phyloP scores from a whole-genome alignment of 2,329 filamentous ascomycete species.

The Botryotinia convoluta region DNA sequence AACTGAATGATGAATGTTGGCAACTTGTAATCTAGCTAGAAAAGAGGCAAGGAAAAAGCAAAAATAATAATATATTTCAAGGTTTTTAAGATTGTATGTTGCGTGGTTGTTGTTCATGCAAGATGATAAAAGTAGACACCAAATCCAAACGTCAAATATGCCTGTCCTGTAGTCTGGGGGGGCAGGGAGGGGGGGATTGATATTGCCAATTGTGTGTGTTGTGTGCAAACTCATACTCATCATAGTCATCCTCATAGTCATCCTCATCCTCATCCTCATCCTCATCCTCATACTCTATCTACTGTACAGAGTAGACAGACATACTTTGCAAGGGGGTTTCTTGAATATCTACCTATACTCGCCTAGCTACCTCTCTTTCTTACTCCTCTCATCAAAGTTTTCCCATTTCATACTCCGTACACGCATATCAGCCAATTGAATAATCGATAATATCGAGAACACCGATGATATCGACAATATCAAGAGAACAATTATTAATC shows the following conservation, averaged over 20 bases:
- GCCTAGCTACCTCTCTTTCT: not conserved
- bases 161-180: not conserved
- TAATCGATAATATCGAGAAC: not conserved
- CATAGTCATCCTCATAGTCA: not conserved
- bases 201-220: not conserved
- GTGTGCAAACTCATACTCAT: not conserved
- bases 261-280: not conserved
- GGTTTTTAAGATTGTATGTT: not conserved
- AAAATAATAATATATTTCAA: not conserved
- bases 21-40: not conserved
- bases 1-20: not conserved
- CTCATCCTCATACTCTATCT: not conserved
- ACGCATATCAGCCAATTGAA: conserved; percentile 1
- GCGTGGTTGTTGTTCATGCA: conserved; percentile 2
- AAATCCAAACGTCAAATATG: not conserved
- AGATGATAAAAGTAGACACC: not conserved
- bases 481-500: not conserved
- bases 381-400: not conserved
- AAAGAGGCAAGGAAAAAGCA: conserved; percentile 1
- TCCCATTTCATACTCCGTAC: not conserved
- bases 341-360: not conserved
- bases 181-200: not conserved
- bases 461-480: not conserved
- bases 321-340: not conserved
- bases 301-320: not conserved